Base-by-base conservation (phyloP, 2,329 filamentous ascomycete species). In the Cladorrhinum sp. region DNA sequence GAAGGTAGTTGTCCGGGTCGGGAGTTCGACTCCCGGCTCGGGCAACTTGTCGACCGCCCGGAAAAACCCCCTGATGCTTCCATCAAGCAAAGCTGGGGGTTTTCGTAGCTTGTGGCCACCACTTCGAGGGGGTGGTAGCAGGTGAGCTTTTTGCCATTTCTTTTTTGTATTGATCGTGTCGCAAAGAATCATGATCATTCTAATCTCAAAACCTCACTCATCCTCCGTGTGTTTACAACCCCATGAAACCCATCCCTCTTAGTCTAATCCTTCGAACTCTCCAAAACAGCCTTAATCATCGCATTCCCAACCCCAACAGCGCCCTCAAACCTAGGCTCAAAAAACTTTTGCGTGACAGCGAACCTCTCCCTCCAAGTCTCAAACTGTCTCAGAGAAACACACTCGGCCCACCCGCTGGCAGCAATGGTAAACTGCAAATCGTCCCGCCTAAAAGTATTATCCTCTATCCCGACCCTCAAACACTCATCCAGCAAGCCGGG, bases 381-480 rank as follows among this genome's bases (percentile, higher is more conserved):
- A 72, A 98, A 98, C 73, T 97, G 90, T 2, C 93, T 91, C 63
- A 96, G 86, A 24, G 85, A 87, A 41, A 99, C 95, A 63, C 93
- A 93, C 74, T 97, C 92, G 45, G 92, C 95, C 95, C 95, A 99
- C 5, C 92, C 95, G 59, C 93, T 81, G 24, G 96, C 96, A 1
- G 95, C 96, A 77, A 99, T 98, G 0, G 93, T 96, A 72, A 99
- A 99, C 75, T 99, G 95, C 59, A 99, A 79, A 73, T 99, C 95
- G 71, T 99, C 95, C 23, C 89, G 90, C n/a, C 95, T 85, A 77
- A 97, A 99, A 0, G 89, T 93, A 68, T 90, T 88, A 75, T 99
- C 93, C 65, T 93, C 85, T 68, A 97, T 86, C 2, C 92, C 93
- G 7, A 92, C 95, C 53, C 89, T 84, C 67, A 99, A 85, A 23